A percentile compares a stretch with the other conserved stretches of the same genome.
Evolutionary conservation across 371 early-diverging fungal species (phyloP).

Genomic region (Dinochytrium kinnereticum): DNA sequence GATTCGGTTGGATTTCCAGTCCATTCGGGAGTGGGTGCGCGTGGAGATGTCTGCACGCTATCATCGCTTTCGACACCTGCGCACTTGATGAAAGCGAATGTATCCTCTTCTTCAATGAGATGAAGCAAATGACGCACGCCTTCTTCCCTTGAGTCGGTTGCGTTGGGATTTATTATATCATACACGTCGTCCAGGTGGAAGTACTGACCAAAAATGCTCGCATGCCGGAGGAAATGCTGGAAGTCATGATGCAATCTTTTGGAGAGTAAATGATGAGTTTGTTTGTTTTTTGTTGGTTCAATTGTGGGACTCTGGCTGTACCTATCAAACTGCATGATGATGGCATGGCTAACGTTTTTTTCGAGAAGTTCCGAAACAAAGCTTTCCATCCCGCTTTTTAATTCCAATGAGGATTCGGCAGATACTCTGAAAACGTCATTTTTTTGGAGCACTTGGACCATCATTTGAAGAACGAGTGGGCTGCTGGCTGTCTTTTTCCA

Average conservation of each 20-base stretch:
- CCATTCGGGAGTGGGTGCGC: too few species aligned
- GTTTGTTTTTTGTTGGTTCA: background rate
- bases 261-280: too few species aligned
- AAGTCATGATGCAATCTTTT: background rate
- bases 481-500: background rate
- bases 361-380: background rate
- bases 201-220: conserved; percentile 14
- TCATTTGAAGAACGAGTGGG: background rate
- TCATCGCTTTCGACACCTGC: background rate
- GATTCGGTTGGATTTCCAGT: too few species aligned
- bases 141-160: background rate
- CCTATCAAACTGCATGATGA: conserved; percentile 17
- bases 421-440: background rate
- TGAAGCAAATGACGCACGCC: background rate
- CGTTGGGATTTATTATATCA: background rate
- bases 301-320: background rate
- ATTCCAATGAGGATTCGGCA: background rate
- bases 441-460: background rate
- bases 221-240: background rate
- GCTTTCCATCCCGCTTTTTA: background rate
- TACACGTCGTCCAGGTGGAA: background rate
- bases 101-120: background rate
- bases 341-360: background rate
- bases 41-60: too few species aligned
- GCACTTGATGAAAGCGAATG: background rate